Evolutionary conservation across 139 green algal genomes (phyloP), one percentile per base, ranked within the genome.

Genomic region (Prasinococcaceae sp.): DNA sequence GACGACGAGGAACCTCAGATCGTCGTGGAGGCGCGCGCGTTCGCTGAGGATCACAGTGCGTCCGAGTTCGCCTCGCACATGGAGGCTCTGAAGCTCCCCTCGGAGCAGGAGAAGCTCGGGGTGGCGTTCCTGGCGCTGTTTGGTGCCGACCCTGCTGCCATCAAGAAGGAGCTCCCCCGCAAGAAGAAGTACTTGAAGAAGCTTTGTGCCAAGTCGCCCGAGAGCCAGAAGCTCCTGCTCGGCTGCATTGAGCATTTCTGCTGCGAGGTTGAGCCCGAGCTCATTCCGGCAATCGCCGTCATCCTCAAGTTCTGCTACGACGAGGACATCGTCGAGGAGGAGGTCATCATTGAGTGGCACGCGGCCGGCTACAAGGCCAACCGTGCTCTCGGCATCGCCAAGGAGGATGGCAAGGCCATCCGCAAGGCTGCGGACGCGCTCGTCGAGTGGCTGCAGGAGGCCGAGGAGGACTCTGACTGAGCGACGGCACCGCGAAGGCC

Each of bases 271-370:
- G n/a, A n/a, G n/a, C n/a, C n/a, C n/a, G n/a, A n/a, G n/a, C n/a
- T n/a, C n/a, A n/a, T n/a, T n/a, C n/a, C n/a, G n/a, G n/a, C n/a
- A n/a, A n/a, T n/a, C n/a, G n/a, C n/a, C n/a, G n/a, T 10, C 9
- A n/a, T 82, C n/a, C 62, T 95, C 9, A 94, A 94, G 76, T 59
- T 48, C 27, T 54, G 92, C 43, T 95, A 95, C 49, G 88, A 96
- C 46, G 58, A 70, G 23, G 88, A 96, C 54, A 43, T 94, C 29
- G 64, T 79, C 5, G 82, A 93, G 17, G 88, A 95, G 54, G 76
- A 85, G 20, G 58, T 88, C 27, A 86, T 96, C 41, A 28, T 68
- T 4, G 32, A 37, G 30, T 72, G 69, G 66, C 40, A 46, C 35
- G 49, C 66, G 12, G 25, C 60, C 9, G 69, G 69, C 1, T 71